phyloP scores from a whole-genome alignment of 805 yeast genomes.

The Candida sithepensis region DNA sequence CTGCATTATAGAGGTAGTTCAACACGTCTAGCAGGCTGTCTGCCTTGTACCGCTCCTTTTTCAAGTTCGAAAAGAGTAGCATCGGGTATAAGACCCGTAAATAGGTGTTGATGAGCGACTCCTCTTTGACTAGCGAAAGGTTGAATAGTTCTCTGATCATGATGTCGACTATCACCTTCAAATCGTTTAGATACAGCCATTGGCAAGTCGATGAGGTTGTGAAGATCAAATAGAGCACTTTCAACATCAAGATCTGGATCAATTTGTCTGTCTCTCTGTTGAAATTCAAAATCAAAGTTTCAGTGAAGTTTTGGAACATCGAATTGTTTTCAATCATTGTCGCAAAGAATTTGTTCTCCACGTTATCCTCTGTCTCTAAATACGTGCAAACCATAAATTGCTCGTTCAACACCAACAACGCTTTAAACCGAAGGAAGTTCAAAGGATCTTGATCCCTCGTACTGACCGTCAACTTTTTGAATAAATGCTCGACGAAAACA shows the following conservation, averaged over 20 bases:
- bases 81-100: conserved; percentile 72
- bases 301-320: conserved; percentile 53
- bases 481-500: conserved; percentile 45
- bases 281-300: conserved; percentile 67
- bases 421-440: conserved; percentile 65
- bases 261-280: conserved; percentile 73
- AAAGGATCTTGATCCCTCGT: conserved; percentile 50
- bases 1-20: conserved; percentile 40
- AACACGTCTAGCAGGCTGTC: conserved; percentile 51
- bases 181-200: conserved; percentile 76
- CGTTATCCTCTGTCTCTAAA: conserved; percentile 22
- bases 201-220: conserved; percentile 62
- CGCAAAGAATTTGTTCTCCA: conserved; percentile 49
- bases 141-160: conserved; percentile 75
- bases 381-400: conserved; percentile 71
- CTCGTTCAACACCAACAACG: conserved; percentile 75
- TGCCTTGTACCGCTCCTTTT: conserved; percentile 53
- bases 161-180: conserved; percentile 80
- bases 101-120: conserved; percentile 61
- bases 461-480: conserved; percentile 39
- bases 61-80: conserved; percentile 60
- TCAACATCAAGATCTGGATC: conserved; percentile 73
- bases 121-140: conserved; percentile 52
- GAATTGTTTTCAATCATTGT: conserved; percentile 44
- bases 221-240: conserved; percentile 70